Conservation (phyloP, 768 basidiomycete genomes). For the Sistotremastrum suecicum region DNA sequence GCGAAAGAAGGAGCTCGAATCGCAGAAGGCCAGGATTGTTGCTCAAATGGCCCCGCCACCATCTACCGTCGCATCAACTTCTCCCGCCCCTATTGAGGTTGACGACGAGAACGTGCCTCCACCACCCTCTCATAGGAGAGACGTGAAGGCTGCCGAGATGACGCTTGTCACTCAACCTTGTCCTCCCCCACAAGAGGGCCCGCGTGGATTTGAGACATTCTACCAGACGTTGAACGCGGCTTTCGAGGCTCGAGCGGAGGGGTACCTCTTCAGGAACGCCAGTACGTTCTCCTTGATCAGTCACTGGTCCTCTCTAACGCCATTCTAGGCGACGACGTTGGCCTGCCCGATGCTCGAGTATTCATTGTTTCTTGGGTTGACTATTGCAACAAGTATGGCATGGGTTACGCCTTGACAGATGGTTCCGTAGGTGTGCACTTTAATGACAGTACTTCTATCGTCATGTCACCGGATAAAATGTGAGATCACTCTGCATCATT, state of each 20-base stretch:
- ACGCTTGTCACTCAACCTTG: neutral
- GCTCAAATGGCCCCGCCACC: constrained; percentile 71
- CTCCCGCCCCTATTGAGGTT: constrained; percentile 18
- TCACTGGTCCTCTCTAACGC: neutral
- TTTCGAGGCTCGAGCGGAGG: constrained; percentile 51
- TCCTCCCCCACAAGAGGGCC: no score
- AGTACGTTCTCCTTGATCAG: constrained; percentile 14
- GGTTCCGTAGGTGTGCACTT: constrained; percentile 92
- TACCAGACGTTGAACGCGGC: constrained; percentile 37
- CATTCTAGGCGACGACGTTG: constrained; percentile 21
- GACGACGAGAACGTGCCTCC: constrained; percentile 21
- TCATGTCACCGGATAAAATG: constrained; percentile 80
- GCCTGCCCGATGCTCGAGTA: constrained; percentile 52
- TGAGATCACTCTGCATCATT: constrained; percentile 25
- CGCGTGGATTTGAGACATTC: constrained; percentile 49
- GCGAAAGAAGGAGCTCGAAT: constrained; percentile 64
- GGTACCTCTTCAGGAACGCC: constrained; percentile 55
- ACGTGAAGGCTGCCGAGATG: constrained; percentile 11
- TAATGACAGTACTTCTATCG: constrained; percentile 83
- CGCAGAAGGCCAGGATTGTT: constrained; percentile 86
- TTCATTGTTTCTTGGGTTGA: constrained; percentile 99
- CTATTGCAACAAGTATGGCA: constrained; percentile 99
- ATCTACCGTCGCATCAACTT: constrained; percentile 20
- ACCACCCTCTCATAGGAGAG: neutral
- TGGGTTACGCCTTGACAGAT: constrained; percentile 95